These are phyloP conservation scores for Naganishia sp. DNA, from an alignment of 1,284 basidiomycete species.

Conservation along the genomic window DNA sequence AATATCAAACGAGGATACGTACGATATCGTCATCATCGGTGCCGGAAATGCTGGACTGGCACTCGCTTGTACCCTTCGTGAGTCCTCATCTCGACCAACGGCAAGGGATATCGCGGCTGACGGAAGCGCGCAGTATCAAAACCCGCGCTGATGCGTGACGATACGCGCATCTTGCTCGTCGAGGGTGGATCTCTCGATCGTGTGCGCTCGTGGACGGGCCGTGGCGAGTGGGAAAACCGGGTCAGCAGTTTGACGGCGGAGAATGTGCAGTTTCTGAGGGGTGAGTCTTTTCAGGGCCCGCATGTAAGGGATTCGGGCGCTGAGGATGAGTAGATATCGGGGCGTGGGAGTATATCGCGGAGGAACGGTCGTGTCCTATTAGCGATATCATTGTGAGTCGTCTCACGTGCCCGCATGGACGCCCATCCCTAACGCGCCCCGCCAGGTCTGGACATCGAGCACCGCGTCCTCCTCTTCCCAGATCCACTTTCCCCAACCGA, in stretches of 20 bases:
- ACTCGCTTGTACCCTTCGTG: constrained; percentile 81
- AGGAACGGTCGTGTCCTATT: constrained; percentile 67
- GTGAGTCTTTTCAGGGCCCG: constrained; percentile 55
- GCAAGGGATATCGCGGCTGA: neutral
- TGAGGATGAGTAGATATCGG: constrained; percentile 64
- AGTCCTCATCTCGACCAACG: constrained; percentile 34
- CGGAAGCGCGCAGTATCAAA: constrained; percentile 60
- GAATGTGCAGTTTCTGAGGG: constrained; percentile 72
- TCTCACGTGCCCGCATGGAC: neutral
- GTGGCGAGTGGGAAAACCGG: constrained; percentile 75
- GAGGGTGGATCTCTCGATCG: constrained; percentile 76
- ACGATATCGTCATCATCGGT: constrained; percentile 89
- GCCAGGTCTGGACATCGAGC: constrained; percentile 68
- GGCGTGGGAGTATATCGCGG: constrained; percentile 78
- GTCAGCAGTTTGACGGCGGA: constrained; percentile 85
- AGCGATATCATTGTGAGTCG: constrained; percentile 76
- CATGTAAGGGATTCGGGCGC: neutral
- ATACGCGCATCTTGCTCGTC: constrained; percentile 67
- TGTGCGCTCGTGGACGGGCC: constrained; percentile 66
- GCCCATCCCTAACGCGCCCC: too few species aligned
- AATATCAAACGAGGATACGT: constrained; percentile 44
- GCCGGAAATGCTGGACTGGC: constrained; percentile 91
- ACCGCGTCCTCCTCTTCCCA: constrained; percentile 48
- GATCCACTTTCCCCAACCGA: constrained; percentile 44
- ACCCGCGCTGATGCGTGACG: constrained; percentile 55